These are phyloP conservation scores for Malus hybrid DNA, from an alignment of 331 rosid species.

Conservation along the genomic window DNA sequence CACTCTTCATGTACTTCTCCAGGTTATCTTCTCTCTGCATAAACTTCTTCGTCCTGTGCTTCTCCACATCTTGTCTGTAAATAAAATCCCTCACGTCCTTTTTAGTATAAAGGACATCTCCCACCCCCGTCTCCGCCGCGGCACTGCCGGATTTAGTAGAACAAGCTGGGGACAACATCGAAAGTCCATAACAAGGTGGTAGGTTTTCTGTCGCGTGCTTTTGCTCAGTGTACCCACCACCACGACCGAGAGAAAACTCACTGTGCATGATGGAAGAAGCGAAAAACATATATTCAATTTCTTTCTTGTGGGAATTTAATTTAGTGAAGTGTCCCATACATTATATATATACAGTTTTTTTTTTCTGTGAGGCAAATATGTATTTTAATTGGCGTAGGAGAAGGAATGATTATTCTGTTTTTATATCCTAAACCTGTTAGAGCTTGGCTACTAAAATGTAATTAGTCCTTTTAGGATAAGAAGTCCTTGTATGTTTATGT, in stretches of 20 bases:
- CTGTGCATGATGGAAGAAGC: no score
- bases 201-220: background rate
- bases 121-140: background rate
- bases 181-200: background rate
- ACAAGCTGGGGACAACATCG: rapidly evolving
- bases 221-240: background rate
- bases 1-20: background rate
- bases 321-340: no score
- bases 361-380: no score
- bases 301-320: no score
- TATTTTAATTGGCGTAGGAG: no score
- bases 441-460: background rate
- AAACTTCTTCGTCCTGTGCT: background rate
- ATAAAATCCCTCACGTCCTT: background rate
- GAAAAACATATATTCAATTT: no score
- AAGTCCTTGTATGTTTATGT: no score
- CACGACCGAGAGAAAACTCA: no score
- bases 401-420: no score
- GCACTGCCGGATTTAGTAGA: background rate
- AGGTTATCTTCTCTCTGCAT: constrained; percentile 2
- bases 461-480: no score
- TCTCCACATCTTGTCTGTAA: constrained; percentile 5
- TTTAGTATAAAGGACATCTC: background rate
- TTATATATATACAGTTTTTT: no score
- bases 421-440: background rate